Percentiles rank a stretch among this genome's conserved stretches.
phyloP scores from a whole-genome alignment of 306 rosid species.

The Quercus rubra region DNA sequence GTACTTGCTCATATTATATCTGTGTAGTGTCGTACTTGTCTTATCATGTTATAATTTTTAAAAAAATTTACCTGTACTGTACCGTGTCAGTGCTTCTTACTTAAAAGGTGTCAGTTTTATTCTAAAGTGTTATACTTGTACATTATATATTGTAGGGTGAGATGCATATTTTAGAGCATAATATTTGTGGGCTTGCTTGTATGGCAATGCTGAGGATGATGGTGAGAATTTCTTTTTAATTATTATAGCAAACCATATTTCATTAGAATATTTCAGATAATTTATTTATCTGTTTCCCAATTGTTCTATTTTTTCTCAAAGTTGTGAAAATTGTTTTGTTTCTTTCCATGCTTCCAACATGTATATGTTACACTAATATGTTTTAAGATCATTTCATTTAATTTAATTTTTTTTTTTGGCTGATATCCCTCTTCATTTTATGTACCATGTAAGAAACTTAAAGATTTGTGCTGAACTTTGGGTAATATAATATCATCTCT shows the following conservation, averaged over 20 bases:
- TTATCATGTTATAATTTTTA: too few species aligned
- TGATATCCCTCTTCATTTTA: neutral
- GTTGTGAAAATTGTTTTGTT: neutral
- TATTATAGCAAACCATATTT: neutral
- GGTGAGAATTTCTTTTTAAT: neutral
- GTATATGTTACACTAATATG: neutral
- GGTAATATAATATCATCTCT: constrained; percentile 11
- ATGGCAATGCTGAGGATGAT: neutral
- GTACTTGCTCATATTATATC: too few species aligned
- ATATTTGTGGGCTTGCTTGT: neutral
- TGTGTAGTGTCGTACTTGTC: too few species aligned
- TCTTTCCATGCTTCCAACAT: constrained; percentile 18
- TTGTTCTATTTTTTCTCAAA: neutral
- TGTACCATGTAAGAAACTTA: neutral
- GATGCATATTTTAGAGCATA: neutral
- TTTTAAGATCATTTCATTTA: neutral
- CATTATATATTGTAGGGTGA: too few species aligned
- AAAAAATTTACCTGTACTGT: too few species aligned
- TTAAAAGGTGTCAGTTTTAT: too few species aligned
- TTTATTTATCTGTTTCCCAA: neutral
- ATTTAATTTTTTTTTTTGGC: neutral
- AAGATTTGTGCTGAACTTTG: constrained; percentile 10
- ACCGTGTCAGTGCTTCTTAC: too few species aligned
- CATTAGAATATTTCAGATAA: neutral
- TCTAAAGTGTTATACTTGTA: too few species aligned